Conservation (phyloP, 2,329 filamentous ascomycete genomes). For the Cladosporium austrohemisphaericum region DNA sequence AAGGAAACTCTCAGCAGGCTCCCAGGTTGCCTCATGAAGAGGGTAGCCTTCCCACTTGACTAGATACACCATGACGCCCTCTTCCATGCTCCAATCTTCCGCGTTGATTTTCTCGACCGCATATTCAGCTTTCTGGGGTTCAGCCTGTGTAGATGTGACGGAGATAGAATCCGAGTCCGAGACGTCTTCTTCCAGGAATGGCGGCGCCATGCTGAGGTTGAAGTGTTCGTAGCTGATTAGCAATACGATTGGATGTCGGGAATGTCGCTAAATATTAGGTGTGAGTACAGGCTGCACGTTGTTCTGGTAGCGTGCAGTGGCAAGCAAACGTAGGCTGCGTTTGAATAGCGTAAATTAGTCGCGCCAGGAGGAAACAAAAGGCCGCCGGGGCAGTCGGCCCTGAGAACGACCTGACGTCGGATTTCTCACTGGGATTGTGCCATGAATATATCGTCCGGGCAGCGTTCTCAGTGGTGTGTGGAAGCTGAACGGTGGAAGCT, state of each 20-base stretch:
- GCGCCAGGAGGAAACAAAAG: no score
- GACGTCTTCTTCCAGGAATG: slow-evolving; percentile 16
- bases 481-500: no score
- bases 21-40: slow-evolving; percentile 28
- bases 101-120: slow-evolving; percentile 31
- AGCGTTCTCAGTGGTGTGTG: no score
- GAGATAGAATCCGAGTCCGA: slow-evolving; percentile 28
- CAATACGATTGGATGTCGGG: not conserved
- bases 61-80: slow-evolving; percentile 21
- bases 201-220: not conserved
- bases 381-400: no score
- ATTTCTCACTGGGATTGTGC: no score
- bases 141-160: slow-evolving; percentile 26
- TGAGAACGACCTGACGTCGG: no score
- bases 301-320: no score
- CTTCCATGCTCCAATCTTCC: slow-evolving; percentile 18
- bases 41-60: slow-evolving; percentile 34
- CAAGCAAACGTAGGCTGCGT: no score
- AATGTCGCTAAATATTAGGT: no score
- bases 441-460: no score
- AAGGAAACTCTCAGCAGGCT: slow-evolving; percentile 24
- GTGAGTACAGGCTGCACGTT: no score
- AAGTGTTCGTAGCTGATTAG: not conserved
- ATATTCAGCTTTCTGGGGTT: slow-evolving; percentile 24
- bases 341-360: no score